Base-by-base conservation (phyloP, 352 stramenopile genomes). In the Phytophthora aleatoria region DNA sequence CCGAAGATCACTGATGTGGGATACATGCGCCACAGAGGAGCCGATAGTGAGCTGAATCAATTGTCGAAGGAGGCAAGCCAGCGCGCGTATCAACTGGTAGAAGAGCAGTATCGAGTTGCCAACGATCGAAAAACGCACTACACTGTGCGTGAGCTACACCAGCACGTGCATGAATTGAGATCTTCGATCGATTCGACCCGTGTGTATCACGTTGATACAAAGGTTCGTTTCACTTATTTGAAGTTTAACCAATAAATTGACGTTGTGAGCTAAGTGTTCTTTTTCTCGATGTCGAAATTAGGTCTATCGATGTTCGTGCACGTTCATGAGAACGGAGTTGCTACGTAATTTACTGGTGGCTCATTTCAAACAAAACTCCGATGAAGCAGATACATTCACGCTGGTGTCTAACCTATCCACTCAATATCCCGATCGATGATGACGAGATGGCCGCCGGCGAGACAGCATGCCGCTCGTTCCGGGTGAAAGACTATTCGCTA, bases 61-160 rank as follows among this genome's bases (percentile, higher is more conserved):
- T 13, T 58, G 26, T 26, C 51, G 6, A 58, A 58, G n/a, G 39
- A 58, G n/a, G 51, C 50, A 13, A 50, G 51, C 27, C 38, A 58
- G 6, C 26, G 50, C 15, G 36, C 51, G 13, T 58, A 58, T 9
- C 27, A 58, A 11, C 27, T 58, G 1, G 51, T 42, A 3, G 27
- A 58, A 31, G 35, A 50, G 39, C 9, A 51, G 7, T 51, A 38
- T 38, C 27, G 44, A 16, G 44, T 51, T 9, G 44, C 44, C 12
- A 36, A 51, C 15, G 26, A 51, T 27, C 13, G 16, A 7, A 51
- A 36, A 12, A 51, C 11, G 1, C 26, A 51, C 4, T 51, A 51
- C 13, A 38, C 11, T 26, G 20, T 20, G 20, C 20, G 20, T 20
- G 20, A 20, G 20, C 20, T 20, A 20, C 20, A 20, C 20, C 20